Conservation (phyloP, 1,284 basidiomycete species). For the Papiliotrema terrestris region DNA sequence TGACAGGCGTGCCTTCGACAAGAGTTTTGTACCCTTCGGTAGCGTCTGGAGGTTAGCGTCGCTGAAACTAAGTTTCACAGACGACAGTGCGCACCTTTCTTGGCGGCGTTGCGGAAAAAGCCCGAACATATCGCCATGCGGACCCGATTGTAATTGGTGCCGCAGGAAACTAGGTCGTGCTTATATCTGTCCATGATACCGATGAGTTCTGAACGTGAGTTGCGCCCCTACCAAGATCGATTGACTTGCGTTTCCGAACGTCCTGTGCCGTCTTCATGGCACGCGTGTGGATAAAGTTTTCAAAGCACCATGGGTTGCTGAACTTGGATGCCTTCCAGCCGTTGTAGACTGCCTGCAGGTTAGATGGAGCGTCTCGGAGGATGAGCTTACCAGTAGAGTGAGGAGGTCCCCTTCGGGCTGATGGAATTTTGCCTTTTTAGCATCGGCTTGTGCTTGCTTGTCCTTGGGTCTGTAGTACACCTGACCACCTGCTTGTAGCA, state of each 20-base stretch:
- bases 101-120: constrained; percentile 92
- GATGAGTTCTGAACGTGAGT: constrained; percentile 59
- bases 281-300: constrained; percentile 96
- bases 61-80: no score
- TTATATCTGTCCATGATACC: constrained; percentile 99
- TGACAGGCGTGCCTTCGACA: constrained; percentile 95
- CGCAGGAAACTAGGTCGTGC: constrained; percentile 76
- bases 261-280: constrained; percentile 97
- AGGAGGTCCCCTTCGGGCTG: constrained; percentile 97
- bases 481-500: constrained; percentile 87
- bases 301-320: constrained; percentile 93
- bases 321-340: constrained; percentile 96
- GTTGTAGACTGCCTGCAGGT: constrained; percentile 77
- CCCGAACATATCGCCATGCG: constrained; percentile 95
- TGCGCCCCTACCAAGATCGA: background rate
- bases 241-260: constrained; percentile 72
- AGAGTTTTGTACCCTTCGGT: constrained; percentile 89
- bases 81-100: constrained; percentile 67
- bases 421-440: constrained; percentile 98
- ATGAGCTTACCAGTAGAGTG: constrained; percentile 62
- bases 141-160: constrained; percentile 87
- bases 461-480: constrained; percentile 98
- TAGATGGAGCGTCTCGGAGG: background rate
- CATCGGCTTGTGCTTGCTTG: constrained; percentile 97
- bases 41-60: constrained; percentile 31